Base-by-base conservation (phyloP, 768 basidiomycete genomes). In the Fomitopsis serialis region DNA sequence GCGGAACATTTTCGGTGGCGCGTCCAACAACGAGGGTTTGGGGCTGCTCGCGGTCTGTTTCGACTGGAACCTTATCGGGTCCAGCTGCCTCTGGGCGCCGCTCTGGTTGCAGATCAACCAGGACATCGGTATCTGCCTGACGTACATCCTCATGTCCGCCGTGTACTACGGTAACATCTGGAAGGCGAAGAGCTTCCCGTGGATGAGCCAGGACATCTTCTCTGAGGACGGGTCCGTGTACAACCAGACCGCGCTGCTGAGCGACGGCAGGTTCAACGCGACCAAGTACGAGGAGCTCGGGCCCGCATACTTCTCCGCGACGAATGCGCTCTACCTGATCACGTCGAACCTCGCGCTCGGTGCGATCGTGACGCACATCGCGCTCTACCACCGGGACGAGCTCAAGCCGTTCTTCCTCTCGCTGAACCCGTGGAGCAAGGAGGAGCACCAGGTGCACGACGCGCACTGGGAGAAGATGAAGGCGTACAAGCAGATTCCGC, bases 21-120 rank as follows among this genome's bases (percentile, higher is more conserved):
- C 83, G 11, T 61, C 59, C 57, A 66, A 66, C 59, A 66, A 85
- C 51, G 82, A 84, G 64, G 82, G 83, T 7, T 73, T 85, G 40
- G 84, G 82, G 11, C 66, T 79, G 48, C 76, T 85, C 42, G 74
- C 82, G 1, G 62, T 84, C 37, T 82, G 73, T 56, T 67, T 85
- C 13, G 84, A 86, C 60, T 85, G 84, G 82, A 79, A 81, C 59
- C 75, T 79, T 54, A 74, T 81, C 54, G 77, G 73, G 35, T 70
- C 74, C 47, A 71, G 72, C 25, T 77, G 75, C 37, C 62, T 75
- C 32, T 68, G 61, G 62, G 57, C 48, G 48, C 66, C 66, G 15
- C 50, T 68, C 48, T 65, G 62, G 63, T 57, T 65, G 43, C 51
- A 54, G 43, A 56, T 62, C 53, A 61, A 61, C 56, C 54, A 64